Evolutionary conservation across 257 asterid genomes (phyloP).

Genomic region (Striga asiatica): DNA sequence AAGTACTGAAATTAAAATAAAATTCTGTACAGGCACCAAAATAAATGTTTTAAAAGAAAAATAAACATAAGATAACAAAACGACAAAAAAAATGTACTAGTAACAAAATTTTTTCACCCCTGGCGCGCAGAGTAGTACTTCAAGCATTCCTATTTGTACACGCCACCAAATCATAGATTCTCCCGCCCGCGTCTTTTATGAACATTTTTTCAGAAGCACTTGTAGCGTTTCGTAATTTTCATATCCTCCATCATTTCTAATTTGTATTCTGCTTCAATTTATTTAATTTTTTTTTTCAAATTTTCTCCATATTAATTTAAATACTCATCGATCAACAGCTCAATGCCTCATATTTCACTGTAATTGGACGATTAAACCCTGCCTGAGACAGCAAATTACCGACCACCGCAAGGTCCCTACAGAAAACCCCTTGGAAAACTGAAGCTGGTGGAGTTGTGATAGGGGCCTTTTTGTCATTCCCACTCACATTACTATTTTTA

Average conservation of each 20-base stretch:
- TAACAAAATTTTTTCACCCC: slow-evolving; percentile 40
- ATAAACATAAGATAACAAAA: neutral
- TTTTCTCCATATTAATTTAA: neutral
- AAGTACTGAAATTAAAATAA: slow-evolving; percentile 17
- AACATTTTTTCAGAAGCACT: slow-evolving; percentile 20
- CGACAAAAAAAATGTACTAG: slow-evolving; percentile 5
- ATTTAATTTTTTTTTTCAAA: neutral
- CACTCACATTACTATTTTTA: neutral
- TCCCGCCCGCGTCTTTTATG: slow-evolving; percentile 32
- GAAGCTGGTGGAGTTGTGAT: slow-evolving; percentile 33
- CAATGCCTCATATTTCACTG: slow-evolving; percentile 71
- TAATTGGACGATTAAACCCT: slow-evolving; percentile 63
- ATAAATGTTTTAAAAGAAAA: no score
- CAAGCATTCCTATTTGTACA: slow-evolving; percentile 32
- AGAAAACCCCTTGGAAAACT: slow-evolving; percentile 72
- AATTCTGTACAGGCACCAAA: slow-evolving; percentile 34
- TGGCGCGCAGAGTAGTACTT: slow-evolving; percentile 24
- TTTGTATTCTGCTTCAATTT: no score
- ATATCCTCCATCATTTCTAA: no score
- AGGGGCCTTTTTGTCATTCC: slow-evolving; percentile 24
- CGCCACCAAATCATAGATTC: slow-evolving; percentile 32
- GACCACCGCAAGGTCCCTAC: slow-evolving; percentile 76
- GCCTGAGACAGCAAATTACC: slow-evolving; percentile 63
- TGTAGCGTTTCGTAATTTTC: no score
- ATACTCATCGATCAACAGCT: slow-evolving; percentile 43